A percentile compares a stretch with the other conserved stretches of the same genome.
Conservation (phyloP, 202 grass and related monocot species). For the Carex sylvatica region DNA sequence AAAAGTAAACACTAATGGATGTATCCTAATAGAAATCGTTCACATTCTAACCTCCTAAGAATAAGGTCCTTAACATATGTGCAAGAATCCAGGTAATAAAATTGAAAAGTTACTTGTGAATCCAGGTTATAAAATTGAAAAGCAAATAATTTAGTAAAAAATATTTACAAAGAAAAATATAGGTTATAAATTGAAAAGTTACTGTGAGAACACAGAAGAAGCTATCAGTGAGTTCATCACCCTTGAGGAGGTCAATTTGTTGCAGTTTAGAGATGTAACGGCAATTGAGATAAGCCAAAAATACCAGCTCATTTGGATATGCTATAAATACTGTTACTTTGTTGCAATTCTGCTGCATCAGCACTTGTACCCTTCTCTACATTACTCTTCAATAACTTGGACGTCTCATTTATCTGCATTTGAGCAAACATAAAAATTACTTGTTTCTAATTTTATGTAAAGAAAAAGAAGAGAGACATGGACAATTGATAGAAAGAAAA, state of each 20-base stretch:
- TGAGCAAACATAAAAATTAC: neutral
- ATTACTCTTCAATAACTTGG: constrained; percentile 63
- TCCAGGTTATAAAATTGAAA: too few relatives aligned
- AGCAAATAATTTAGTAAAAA: constrained; percentile 16
- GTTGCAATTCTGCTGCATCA: too few relatives aligned
- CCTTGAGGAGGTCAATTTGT: constrained; percentile 76
- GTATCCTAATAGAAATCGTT: neutral
- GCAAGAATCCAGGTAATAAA: neutral
- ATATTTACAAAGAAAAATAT: constrained; percentile 19
- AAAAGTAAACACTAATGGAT: neutral
- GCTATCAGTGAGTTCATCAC: constrained; percentile 75
- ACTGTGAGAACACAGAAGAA: constrained; percentile 75
- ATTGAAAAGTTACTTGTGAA: too few relatives aligned
- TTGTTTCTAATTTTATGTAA: constrained; percentile 5
- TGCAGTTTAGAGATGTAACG: constrained; percentile 72
- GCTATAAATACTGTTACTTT: too few relatives aligned
- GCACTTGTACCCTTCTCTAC: too few relatives aligned
- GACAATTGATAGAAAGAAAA: neutral
- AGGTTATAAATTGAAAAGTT: constrained; percentile 27
- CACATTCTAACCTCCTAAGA: neutral
- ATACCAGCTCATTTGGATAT: too few relatives aligned
- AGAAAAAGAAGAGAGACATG: neutral
- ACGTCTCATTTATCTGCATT: constrained; percentile 66
- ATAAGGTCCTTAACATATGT: neutral
- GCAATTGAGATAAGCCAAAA: too few relatives aligned